Conservation (phyloP, 495 filamentous ascomycete genomes). For the Penicillium lagena region DNA sequence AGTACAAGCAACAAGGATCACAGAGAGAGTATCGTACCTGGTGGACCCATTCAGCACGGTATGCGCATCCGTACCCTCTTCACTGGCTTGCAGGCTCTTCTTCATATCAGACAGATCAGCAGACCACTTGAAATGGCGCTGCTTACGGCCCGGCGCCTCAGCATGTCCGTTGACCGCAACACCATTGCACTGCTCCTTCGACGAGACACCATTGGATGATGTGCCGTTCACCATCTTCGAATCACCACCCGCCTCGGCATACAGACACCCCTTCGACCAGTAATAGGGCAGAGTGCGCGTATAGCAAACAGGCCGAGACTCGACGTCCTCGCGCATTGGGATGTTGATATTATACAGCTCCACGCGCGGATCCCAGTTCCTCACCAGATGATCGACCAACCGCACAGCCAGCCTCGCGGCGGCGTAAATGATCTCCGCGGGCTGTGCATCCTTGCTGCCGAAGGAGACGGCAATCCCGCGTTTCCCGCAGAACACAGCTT, state of each 20-base stretch:
- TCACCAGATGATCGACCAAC: constrained; percentile 65
- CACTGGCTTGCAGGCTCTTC: constrained; percentile 35
- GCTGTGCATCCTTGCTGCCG: constrained; percentile 71
- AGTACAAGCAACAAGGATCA: constrained; percentile 1
- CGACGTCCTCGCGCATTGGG: constrained; percentile 58
- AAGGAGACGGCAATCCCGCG: constrained; percentile 79
- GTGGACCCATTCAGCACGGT: constrained; percentile 69
- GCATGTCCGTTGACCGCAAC: constrained; percentile 11
- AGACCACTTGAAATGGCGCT: constrained; percentile 37
- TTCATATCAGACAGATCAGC: constrained; percentile 43
- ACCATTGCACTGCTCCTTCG: neutral
- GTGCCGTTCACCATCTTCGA: too few relatives aligned
- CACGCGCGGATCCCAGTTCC: constrained; percentile 68
- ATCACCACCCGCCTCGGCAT: constrained; percentile 49
- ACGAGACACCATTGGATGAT: neutral
- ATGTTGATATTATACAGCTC: constrained; percentile 88
- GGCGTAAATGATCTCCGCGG: constrained; percentile 56
- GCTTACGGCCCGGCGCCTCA: constrained; percentile 7
- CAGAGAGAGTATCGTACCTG: constrained; percentile 22
- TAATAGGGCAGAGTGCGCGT: constrained; percentile 80
- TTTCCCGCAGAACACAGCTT: constrained; percentile 76
- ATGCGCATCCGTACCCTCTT: constrained; percentile 89
- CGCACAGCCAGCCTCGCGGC: constrained; percentile 63
- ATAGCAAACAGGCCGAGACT: constrained; percentile 59
- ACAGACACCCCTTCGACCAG: constrained; percentile 75